Base-by-base conservation (phyloP, 805 yeast genomes). In the Pichia gijzeniarum region DNA sequence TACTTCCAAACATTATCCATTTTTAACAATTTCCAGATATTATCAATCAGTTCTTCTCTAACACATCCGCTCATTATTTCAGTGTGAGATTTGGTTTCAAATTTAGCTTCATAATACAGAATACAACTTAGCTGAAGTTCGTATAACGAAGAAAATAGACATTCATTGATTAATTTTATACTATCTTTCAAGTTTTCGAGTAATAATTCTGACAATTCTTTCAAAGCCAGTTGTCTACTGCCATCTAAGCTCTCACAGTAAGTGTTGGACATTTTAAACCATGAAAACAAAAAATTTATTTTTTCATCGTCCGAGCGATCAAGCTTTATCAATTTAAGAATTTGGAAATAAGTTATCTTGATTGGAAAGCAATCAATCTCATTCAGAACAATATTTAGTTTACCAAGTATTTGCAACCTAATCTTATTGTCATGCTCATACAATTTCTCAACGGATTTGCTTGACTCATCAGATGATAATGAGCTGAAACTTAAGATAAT, bases 51-150 rank as follows among this genome's bases (percentile, higher is more conserved):
- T 12, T n/a, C 4, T 4, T 46, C 34, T 40, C 38, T 19, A 37
- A 37, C 8, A 7, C 37, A 43, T 13, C 45, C 31, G 2, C 41
- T 40, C 3, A 19, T 35, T 0, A 50, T 40, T 3, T 51, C 25
- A 6, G 6, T 6, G 5, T n/a, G 28, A 25, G 28, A 25, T 25
- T 25, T 25, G 10, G n/a, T 4, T 1, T 27, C 30, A 2, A 41
- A 12, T 5, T 49, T 40, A 2, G 13, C 14, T 5, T 51, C 40
- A 33, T 68, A 56, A 47, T 62, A 69, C 0, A 61, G 51, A 16
- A 79, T 57, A 0, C 76, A 69, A 4, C 63, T 51, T 1, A 70
- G 40, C 51, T 73, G 76, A 14, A 76, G 76, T 48, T 76, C 77
- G 51, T 65, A 75, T 38, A 57, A 61, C 2, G 60, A 44, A 0